Evolutionary conservation across 2,329 filamentous ascomycete species (phyloP), one percentile per base, ranked within the genome.

Genomic region (Aspergillus transmontanensis): DNA sequence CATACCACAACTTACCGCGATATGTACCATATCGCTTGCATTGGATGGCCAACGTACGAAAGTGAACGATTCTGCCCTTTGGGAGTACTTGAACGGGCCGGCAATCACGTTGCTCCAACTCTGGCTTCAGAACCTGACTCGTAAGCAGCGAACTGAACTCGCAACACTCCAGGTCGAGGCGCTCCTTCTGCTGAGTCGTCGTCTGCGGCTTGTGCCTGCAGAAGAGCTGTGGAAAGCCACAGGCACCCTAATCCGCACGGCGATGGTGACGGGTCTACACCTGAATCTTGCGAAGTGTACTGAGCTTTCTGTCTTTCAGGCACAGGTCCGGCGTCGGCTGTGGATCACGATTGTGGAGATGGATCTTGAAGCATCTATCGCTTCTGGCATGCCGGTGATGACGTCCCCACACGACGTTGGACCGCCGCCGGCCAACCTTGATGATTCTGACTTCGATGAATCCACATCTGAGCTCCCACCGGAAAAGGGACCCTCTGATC

Each of bases 151-250:
- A 11, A 65, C 66, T 2, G 70, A 71, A 12, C n/a, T 69, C 30
- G 30, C 62, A 19, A 66, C 66, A 7, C 57, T 72, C 12, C 69
- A 72, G 23, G 56, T 65, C 11, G 65, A 66, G 36, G 58, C 63
- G 1, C 64, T 72, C 3, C 30, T 71, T 3, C 23, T 68, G 2
- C 53, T 71, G 4, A 57, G 65, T 4, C 61, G 60, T 12, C 65
- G 65, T n/a, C 57, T 72, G 6, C 66, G 61, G 4, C 45, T 60
- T 6, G 56, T 26, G 7, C 28, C 66, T 0, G 26, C 58, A 1
- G 70, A 71, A 34, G 69, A 72, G n/a, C 23, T 69, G 7, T 72
- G 86, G 69, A 79, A 85, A 32, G 80, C 84, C 66, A 82, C 81
- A 0, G 69, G 74, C 10, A 66, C 69, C 12, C 67, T 74, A 19